Percentiles rank a stretch among this genome's conserved stretches.
These are phyloP conservation scores for Capronia epimyces DNA, from an alignment of 2,329 filamentous ascomycete genomes.

Conservation along the genomic window DNA sequence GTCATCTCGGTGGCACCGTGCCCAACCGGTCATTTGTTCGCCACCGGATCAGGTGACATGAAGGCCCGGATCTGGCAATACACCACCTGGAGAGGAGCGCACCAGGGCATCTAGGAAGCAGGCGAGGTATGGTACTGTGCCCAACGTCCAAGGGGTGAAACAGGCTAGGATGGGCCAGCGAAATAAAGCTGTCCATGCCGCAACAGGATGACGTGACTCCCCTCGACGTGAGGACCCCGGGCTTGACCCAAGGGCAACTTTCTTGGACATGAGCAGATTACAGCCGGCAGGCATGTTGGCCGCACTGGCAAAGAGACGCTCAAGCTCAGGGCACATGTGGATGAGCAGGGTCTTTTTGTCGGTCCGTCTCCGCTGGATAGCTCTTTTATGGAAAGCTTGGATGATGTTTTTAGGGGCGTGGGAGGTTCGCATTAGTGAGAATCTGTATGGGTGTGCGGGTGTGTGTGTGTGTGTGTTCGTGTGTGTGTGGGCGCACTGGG, in stretches of 20 bases:
- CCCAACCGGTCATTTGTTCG: slow-evolving; percentile 80
- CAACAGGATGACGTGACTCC: neutral
- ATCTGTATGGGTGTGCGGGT: slow-evolving; percentile 6
- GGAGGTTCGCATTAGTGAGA: slow-evolving; percentile 13
- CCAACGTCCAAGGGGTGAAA: neutral
- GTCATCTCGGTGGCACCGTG: slow-evolving; percentile 96
- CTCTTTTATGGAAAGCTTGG: slow-evolving; percentile 1
- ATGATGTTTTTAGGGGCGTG: slow-evolving; percentile 7
- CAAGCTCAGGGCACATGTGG: neutral
- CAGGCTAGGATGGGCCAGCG: neutral
- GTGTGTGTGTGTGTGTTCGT: neutral
- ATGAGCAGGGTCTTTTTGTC: neutral
- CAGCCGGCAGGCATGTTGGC: neutral
- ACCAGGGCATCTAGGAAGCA: slow-evolving; percentile 14
- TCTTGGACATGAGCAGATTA: neutral
- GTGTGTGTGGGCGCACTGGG: neutral
- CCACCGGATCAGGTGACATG: slow-evolving; percentile 96
- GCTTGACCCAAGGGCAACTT: neutral
- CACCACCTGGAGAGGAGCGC: slow-evolving; percentile 34
- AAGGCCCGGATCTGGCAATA: slow-evolving; percentile 96
- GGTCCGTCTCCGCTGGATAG: neutral
- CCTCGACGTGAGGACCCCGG: neutral
- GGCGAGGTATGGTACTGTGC: neutral
- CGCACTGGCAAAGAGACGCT: neutral
- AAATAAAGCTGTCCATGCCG: no score